Percentiles rank a stretch among this genome's conserved stretches.
Evolutionary conservation across 305 asterid genomes (phyloP).

Genomic region (Solanum hybrid): DNA sequence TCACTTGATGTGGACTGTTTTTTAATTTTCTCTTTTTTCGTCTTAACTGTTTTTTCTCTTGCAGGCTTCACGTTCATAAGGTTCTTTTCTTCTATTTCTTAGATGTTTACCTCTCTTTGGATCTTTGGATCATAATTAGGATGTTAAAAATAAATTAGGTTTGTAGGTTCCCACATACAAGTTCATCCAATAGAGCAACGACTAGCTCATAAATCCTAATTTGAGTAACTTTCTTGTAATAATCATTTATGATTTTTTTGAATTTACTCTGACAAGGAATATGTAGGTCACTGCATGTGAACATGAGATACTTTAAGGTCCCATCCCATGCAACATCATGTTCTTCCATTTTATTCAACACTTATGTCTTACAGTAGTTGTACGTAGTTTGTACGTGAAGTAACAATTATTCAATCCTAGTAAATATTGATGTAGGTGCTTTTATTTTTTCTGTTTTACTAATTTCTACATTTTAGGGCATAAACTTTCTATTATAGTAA

Average conservation of each 20-base stretch:
- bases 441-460: background rate
- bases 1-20: background rate
- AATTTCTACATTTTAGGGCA: background rate
- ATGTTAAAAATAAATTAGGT: background rate
- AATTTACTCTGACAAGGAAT: no score
- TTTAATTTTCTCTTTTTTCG: background rate
- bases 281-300: background rate
- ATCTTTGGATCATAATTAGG: background rate
- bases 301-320: background rate
- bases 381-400: background rate
- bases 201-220: background rate
- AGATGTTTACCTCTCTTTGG: background rate
- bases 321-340: background rate
- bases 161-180: background rate
- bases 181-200: background rate
- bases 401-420: background rate
- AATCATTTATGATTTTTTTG: background rate
- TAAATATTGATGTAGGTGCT: background rate
- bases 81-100: background rate
- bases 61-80: background rate
- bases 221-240: background rate
- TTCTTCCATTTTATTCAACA: background rate
- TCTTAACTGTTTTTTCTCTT: background rate
- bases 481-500: background rate
- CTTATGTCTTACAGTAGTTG: background rate